These are phyloP conservation scores for Pilasporangium apinafurcum DNA, from an alignment of 352 stramenopile species.

Conservation along the genomic window DNA sequence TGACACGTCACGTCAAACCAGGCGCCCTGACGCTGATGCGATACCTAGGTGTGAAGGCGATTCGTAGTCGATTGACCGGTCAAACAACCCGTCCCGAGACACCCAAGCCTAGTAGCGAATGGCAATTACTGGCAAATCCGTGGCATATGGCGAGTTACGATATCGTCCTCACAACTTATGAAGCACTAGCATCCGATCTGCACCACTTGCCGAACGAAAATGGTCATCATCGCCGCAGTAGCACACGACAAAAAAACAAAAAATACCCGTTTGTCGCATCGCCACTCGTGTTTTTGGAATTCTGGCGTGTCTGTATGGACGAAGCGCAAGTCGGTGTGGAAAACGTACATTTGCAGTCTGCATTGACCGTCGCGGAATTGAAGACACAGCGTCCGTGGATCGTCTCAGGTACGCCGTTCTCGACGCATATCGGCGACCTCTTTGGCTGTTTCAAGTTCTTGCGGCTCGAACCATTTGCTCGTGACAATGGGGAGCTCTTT, in stretches of 20 bases:
- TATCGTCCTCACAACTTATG: constrained; percentile 91
- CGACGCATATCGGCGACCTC: constrained; percentile 78
- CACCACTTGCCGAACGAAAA: constrained; percentile 47
- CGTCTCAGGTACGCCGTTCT: constrained; percentile 88
- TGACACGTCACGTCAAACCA: constrained; percentile 67
- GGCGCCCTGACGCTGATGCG: constrained; percentile 40
- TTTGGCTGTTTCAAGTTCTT: constrained; percentile 82
- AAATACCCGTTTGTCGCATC: constrained; percentile 82
- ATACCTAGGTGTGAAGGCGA: constrained; percentile 45
- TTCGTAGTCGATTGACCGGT: constrained; percentile 20
- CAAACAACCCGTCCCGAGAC: constrained; percentile 26
- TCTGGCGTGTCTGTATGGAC: constrained; percentile 90
- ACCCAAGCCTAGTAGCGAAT: too few relatives aligned
- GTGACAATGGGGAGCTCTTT: constrained; percentile 15
- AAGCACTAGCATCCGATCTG: constrained; percentile 79
- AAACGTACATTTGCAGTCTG: constrained; percentile 58
- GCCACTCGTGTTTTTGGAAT: constrained; percentile 81
- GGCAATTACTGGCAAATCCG: constrained; percentile 43
- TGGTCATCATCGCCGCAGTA: constrained; percentile 36
- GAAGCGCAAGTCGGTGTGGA: constrained; percentile 91
- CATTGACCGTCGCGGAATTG: constrained; percentile 79
- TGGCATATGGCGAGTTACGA: constrained; percentile 74
- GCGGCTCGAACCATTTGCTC: constrained; percentile 32
- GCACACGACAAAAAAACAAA: constrained; percentile 56
- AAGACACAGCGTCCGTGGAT: constrained; percentile 69